Base-by-base conservation (phyloP, 176 grass and related monocot genomes). In the Thinopyrum elongatum region DNA sequence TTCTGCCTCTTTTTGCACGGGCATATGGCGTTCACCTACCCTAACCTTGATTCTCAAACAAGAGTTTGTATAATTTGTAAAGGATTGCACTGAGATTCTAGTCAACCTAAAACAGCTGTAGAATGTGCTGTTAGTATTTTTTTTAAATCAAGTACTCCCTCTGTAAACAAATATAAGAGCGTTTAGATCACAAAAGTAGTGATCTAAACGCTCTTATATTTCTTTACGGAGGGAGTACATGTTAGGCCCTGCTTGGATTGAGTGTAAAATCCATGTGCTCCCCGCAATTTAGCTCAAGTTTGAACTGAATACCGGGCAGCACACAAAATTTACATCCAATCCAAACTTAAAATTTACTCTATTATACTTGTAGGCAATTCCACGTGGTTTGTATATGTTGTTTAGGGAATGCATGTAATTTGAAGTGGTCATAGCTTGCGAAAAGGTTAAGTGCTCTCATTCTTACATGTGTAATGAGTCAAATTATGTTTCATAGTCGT, bases 21-120 rank as follows among this genome's bases (percentile, higher is more conserved):
- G 6, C 10, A 46, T 67, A 38, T 44, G 38, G 38, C 3, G n/a
- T 0, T 3, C 70, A 73, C 38, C 17, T 76, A 11, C 27, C 16
- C 28, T 4, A 74, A 75, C 36, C 28, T 64, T 74, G 19, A 44
- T 74, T 28, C 58, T 11, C 27, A 42, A 39, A 42, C 35, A 64
- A 64, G 8, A 19, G 23, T 80, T 80, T 61, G 9, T 64, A 64
- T 26, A 84, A 23, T 62, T 29, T 84, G 28, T 46, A 31, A 47
- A 76, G 4, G 12, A n/a, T 46, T 84, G 29, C 36, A 30, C 76
- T 79, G 64, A 86, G 19, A 70, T 86, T 62, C 17, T 16, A 57
- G 19, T 62, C 12, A 4, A 10, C 66, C 78, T 8, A 74, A 74
- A 62, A 46, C 27, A 84, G 38, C 30, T 76, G 38, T 64, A 12